A percentile compares a stretch with the other conserved stretches of the same genome.
phyloP scores from a whole-genome alignment of 2,329 filamentous ascomycete genomes.

The Ophiostoma himal-ulmi region DNA sequence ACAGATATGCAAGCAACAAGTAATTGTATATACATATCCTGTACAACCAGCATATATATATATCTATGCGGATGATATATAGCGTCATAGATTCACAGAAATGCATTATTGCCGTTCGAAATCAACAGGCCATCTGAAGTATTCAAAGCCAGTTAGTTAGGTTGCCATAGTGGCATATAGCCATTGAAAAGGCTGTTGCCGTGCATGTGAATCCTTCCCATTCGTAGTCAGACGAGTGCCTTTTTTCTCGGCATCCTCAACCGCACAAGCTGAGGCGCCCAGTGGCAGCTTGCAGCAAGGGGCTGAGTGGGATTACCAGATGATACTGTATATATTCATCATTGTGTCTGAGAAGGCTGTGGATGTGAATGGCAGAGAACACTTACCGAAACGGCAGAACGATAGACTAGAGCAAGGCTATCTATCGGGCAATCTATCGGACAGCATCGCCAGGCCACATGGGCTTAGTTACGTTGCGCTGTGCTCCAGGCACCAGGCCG shows the following conservation, averaged over 20 bases:
- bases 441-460: background rate
- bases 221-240: slow-evolving; percentile 22
- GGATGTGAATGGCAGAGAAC: background rate
- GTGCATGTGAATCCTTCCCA: background rate
- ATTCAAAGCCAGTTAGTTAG: background rate
- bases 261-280: slow-evolving; percentile 20
- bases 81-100: background rate
- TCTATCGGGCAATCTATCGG: background rate
- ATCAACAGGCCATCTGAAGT: background rate
- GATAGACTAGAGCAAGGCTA: background rate
- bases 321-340: slow-evolving; percentile 23
- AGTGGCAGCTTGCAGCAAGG: slow-evolving; percentile 15
- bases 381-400: slow-evolving; percentile 1
- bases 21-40: too few relatives aligned
- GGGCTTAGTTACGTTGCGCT: background rate
- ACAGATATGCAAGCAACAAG: background rate
- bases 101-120: background rate
- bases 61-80: background rate
- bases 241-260: slow-evolving; percentile 26
- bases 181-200: background rate
- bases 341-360: slow-evolving; percentile 11
- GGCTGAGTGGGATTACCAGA: slow-evolving; percentile 28
- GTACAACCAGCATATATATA: background rate
- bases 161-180: background rate
- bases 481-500: background rate